Evolutionary conservation across 2,329 filamentous ascomycete genomes (phyloP).

Genomic region (Grosmannia clavigera): DNA sequence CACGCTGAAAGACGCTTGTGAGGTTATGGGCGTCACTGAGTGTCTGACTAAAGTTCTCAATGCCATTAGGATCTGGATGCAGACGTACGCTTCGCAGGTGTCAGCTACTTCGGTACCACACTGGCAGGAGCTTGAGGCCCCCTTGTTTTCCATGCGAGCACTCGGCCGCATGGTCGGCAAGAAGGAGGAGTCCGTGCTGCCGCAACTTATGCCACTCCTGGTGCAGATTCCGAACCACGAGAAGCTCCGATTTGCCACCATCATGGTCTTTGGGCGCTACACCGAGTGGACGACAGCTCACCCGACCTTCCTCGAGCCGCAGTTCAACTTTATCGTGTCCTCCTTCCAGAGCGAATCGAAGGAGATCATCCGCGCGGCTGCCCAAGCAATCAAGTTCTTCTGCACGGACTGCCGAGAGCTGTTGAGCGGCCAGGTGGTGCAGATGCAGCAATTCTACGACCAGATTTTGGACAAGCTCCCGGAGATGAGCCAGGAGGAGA

Average conservation of each 20-base stretch:
- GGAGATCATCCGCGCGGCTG: constrained; percentile 84
- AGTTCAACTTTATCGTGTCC: constrained; percentile 90
- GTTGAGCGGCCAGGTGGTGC: constrained; percentile 68
- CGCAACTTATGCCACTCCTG: constrained; percentile 83
- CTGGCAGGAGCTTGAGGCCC: constrained; percentile 94
- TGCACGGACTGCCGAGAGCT: constrained; percentile 88
- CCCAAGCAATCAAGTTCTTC: constrained; percentile 92
- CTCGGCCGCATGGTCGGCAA: constrained; percentile 94
- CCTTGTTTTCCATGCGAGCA: constrained; percentile 86
- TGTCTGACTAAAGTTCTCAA: constrained; percentile 82
- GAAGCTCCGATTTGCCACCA: constrained; percentile 95
- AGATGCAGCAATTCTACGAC: constrained; percentile 87
- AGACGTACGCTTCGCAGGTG: constrained; percentile 65
- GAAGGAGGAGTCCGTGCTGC: constrained; percentile 76
- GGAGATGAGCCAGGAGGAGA: constrained; percentile 79
- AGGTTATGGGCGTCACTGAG: constrained; percentile 87
- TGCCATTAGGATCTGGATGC: constrained; percentile 79
- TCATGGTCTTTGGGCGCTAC: constrained; percentile 93
- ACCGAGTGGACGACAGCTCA: constrained; percentile 97
- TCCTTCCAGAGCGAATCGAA: constrained; percentile 81
- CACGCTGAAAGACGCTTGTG: constrained; percentile 90
- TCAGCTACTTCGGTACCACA: constrained; percentile 67
- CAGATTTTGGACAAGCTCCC: constrained; percentile 79
- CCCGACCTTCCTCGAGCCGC: constrained; percentile 79
- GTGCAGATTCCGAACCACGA: constrained; percentile 92